Evolutionary conservation across 1,284 basidiomycete species (phyloP).

Genomic region (Leccinum fallax): DNA sequence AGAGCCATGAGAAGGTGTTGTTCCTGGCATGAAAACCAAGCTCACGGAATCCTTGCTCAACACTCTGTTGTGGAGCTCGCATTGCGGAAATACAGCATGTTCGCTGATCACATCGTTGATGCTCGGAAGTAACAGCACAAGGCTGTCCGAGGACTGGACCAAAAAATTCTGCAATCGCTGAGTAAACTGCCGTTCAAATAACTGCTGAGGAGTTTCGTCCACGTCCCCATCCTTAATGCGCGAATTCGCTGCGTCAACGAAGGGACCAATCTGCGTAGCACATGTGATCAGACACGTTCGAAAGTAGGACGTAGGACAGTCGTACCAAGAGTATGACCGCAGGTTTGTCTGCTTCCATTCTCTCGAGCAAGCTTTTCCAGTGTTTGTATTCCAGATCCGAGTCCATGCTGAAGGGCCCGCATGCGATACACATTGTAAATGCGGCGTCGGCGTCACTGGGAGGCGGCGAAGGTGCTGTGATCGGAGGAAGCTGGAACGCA

Average conservation of each 20-base stretch:
- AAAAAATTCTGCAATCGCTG: slow-evolving; percentile 61
- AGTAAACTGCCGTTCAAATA: slow-evolving; percentile 75
- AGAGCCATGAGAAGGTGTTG: neutral
- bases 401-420: slow-evolving; percentile 84
- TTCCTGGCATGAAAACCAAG: slow-evolving; percentile 2
- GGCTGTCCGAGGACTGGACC: slow-evolving; percentile 64
- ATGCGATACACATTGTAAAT: slow-evolving; percentile 70
- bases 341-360: slow-evolving; percentile 64
- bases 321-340: slow-evolving; percentile 79
- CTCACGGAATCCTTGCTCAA: slow-evolving; percentile 52
- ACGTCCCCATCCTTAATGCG: slow-evolving; percentile 73
- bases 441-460: slow-evolving; percentile 43
- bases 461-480: slow-evolving; percentile 42
- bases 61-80: slow-evolving; percentile 55
- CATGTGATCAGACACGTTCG: slow-evolving; percentile 3
- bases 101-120: slow-evolving; percentile 78
- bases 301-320: neutral
- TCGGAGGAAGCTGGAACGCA: slow-evolving; percentile 50
- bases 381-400: slow-evolving; percentile 76
- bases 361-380: slow-evolving; percentile 61
- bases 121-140: slow-evolving; percentile 80
- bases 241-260: slow-evolving; percentile 79
- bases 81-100: slow-evolving; percentile 89
- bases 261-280: slow-evolving; percentile 77
- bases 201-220: slow-evolving; percentile 60